phyloP scores from a whole-genome alignment of 805 yeast species.

The Metschnikowia cubensis region DNA sequence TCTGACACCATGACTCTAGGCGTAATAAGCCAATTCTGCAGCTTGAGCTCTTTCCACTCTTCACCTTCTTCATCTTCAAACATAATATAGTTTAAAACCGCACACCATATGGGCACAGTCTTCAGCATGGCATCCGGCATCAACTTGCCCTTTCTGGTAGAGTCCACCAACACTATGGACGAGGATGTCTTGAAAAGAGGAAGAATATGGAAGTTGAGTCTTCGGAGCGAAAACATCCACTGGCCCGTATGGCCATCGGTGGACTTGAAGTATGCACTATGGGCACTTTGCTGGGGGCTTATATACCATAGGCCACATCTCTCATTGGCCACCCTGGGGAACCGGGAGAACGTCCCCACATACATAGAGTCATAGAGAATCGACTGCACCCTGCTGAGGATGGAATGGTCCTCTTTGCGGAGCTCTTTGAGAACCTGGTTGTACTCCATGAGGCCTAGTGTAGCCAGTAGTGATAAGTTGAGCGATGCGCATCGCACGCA shows the following conservation, averaged over 20 bases:
- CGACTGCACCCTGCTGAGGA: conserved; percentile 67
- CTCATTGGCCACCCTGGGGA: conserved; percentile 66
- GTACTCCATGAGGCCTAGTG: conserved; percentile 13
- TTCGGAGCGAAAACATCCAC: conserved; percentile 72
- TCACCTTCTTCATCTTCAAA: conserved; percentile 27
- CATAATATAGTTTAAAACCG: conserved; percentile 59
- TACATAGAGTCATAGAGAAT: conserved; percentile 24
- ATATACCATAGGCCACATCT: conserved; percentile 88
- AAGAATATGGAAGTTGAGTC: conserved; percentile 72
- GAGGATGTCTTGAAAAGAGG: conserved; percentile 37
- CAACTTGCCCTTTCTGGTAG: conserved; percentile 78
- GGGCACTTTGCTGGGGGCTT: conserved; percentile 36
- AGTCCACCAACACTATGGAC: conserved; percentile 69
- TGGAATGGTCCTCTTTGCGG: conserved; percentile 53
- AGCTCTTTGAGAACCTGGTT: conserved; percentile 26
- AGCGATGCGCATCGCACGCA: conserved; percentile 4
- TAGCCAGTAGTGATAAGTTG: background rate
- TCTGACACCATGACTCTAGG: conserved; percentile 53
- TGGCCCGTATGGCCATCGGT: conserved; percentile 86
- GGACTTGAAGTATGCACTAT: conserved; percentile 74
- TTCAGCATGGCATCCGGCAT: conserved; percentile 87
- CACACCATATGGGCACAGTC: conserved; percentile 90
- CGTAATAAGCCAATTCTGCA: conserved; percentile 37
- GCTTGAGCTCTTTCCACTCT: background rate
- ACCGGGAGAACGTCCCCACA: conserved; percentile 16